Base-by-base conservation (phyloP, 495 filamentous ascomycete genomes). In the Hyaloscypha variabilis region DNA sequence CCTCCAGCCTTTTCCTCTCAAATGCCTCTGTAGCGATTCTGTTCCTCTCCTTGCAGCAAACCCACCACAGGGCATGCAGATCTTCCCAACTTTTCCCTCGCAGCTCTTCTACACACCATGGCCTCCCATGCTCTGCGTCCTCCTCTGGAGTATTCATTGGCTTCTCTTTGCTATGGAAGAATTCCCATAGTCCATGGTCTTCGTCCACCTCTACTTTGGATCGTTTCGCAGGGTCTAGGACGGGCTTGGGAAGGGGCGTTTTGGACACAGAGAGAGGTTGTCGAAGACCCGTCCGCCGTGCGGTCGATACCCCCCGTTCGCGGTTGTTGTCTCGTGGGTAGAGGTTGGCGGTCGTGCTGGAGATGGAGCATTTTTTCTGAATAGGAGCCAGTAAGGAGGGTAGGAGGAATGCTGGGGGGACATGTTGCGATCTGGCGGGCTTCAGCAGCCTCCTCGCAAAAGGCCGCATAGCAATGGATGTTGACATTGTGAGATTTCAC, bases 1-100 rank as follows among this genome's bases (percentile, higher is more conserved):
- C 80, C 69, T 87, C 78, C 63, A 91, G 65, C 72, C 89, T 82
- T 17, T 79, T 66, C 68, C 87, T 81, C 79, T 95, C 92, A 64
- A 82, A 73, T 19, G 80, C 77, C 61, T 89, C 87, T 17, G 96
- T 98, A n/a, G 86, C 85, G 71, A 98, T 85, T 56, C 91, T 85
- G 76, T 99, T 99, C 69, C 90, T 85, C 77, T 99, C 96, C 80
- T 92, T 96, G 66, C 87, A 81, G 75, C 96, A 99, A 31, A 93
- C 87, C 91, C 93, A 98, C 95, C 95, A 99, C 64, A 99, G 82
- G 59, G 77, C 77, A 73, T 97, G 94, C 55, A 99, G 79, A 76
- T 97, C 94, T 51, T 97, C 92, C 93, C 93, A 99, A 62, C 87
- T 90, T 78, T 97, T 96, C 55, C 83, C 77, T 42, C 93, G 85